Conservation (phyloP, 148 eudicot genomes). For the Rheum nobile region DNA sequence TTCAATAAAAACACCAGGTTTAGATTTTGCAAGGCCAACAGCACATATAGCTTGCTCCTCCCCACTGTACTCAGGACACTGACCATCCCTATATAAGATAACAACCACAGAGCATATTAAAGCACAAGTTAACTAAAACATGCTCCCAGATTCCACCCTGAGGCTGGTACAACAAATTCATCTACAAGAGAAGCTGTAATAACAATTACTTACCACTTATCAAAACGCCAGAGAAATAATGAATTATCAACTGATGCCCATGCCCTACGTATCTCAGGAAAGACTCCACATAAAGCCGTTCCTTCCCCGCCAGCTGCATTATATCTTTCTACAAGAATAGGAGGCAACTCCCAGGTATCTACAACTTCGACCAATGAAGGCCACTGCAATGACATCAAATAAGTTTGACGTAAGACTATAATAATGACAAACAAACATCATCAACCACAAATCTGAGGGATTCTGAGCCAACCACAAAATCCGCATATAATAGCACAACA, state of each 20-base stretch:
- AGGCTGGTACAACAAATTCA: neutral
- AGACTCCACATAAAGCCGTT: constrained; percentile 93
- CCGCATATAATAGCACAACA: neutral
- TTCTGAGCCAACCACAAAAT: neutral
- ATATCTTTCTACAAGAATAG: constrained; percentile 83
- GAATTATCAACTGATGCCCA: constrained; percentile 99
- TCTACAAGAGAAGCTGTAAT: neutral
- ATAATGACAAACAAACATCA: constrained; percentile 7
- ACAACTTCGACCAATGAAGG: constrained; percentile 93
- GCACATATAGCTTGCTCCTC: constrained; percentile 99
- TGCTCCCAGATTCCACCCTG: constrained; percentile 7
- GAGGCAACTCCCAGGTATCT: constrained; percentile 92
- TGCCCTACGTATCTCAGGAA: constrained; percentile 96
- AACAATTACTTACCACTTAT: constrained; percentile 57
- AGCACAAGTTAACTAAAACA: constrained; percentile 4
- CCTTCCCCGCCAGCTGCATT: constrained; percentile 98
- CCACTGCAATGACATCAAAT: constrained; percentile 47
- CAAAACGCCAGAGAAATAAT: constrained; percentile 93
- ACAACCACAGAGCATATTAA: constrained; percentile 1
- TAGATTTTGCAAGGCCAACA: constrained; percentile 81
- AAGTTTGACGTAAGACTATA: neutral
- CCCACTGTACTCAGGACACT: constrained; percentile 89
- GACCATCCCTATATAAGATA: constrained; percentile 69
- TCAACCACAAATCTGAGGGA: neutral
- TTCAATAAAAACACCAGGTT: constrained; percentile 83